A percentile compares a stretch with the other conserved stretches of the same genome.
Evolutionary conservation across 1,284 basidiomycete genomes (phyloP).

Genomic region (Austroboletus rostrupii): DNA sequence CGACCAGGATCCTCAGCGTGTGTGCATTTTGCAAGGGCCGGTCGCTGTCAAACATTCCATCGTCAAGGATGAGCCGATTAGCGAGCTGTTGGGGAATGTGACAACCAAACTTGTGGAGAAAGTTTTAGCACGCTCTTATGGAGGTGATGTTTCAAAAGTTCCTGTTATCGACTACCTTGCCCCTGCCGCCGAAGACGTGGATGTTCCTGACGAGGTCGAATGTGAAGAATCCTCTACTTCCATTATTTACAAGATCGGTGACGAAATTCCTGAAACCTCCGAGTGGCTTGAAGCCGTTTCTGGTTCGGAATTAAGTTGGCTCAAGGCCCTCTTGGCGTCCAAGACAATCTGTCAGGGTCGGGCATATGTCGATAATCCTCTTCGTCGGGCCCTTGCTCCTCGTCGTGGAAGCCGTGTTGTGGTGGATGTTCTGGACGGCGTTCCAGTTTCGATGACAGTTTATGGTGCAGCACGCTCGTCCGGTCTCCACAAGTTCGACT

Average conservation of each 20-base stretch:
- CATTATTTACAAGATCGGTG: slow-evolving; percentile 57
- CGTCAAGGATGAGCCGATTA: slow-evolving; percentile 90
- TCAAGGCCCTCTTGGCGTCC: slow-evolving; percentile 81
- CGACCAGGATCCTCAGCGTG: slow-evolving; percentile 96
- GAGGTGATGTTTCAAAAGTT: slow-evolving; percentile 73
- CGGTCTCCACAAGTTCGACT: slow-evolving; percentile 67
- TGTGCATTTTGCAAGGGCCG: slow-evolving; percentile 96
- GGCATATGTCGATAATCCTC: slow-evolving; percentile 85
- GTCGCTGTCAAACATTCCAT: slow-evolving; percentile 88
- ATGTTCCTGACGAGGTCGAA: slow-evolving; percentile 46
- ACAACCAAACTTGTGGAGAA: slow-evolving; percentile 75
- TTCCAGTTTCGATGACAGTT: slow-evolving; percentile 56
- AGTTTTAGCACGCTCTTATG: slow-evolving; percentile 81
- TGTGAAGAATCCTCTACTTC: slow-evolving; percentile 43
- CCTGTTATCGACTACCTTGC: slow-evolving; percentile 89
- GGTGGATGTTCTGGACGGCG: slow-evolving; percentile 45
- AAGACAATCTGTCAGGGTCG: slow-evolving; percentile 82
- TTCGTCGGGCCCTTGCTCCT: slow-evolving; percentile 84
- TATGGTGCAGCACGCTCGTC: slow-evolving; percentile 81
- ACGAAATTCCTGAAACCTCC: slow-evolving; percentile 52
- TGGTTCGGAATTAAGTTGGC: slow-evolving; percentile 80
- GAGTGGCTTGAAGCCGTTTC: slow-evolving; percentile 87
- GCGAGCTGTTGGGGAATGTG: slow-evolving; percentile 87
- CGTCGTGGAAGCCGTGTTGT: slow-evolving; percentile 77
- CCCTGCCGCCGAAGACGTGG: slow-evolving; percentile 40